Conservation (phyloP, 208 protist species). For the Acanthamoeba polyphaga region DNA sequence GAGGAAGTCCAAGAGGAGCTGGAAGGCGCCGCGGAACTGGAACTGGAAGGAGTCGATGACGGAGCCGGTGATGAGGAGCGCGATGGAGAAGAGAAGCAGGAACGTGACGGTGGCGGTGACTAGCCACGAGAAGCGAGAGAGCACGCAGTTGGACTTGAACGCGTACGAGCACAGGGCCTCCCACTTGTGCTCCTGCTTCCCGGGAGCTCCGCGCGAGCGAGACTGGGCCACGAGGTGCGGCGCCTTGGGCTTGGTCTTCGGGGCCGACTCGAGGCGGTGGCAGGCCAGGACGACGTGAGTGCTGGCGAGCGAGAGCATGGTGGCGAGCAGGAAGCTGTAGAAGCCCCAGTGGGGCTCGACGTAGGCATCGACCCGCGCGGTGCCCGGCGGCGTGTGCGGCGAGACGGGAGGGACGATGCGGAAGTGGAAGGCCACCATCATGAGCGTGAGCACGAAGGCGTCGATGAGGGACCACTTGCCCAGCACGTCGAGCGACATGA, state of each 20-base stretch:
- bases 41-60: constrained; percentile 79
- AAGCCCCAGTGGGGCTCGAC: constrained; percentile 82
- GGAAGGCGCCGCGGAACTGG: constrained; percentile 74
- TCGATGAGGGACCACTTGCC: constrained; percentile 97
- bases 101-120: not conserved
- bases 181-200: not conserved
- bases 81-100: constrained; percentile 70
- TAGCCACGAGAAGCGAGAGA: constrained; percentile 15
- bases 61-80: constrained; percentile 69
- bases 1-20: constrained; percentile 70
- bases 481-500: constrained; percentile 91
- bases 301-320: constrained; percentile 83
- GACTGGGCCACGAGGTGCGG: no score
- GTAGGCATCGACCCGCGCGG: constrained; percentile 72
- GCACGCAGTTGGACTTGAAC: not conserved
- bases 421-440: constrained; percentile 92
- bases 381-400: constrained; percentile 58
- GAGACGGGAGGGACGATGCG: constrained; percentile 13
- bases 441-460: constrained; percentile 94
- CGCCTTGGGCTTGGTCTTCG: not conserved
- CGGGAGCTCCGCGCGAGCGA: not conserved
- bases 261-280: constrained; percentile 61
- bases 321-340: constrained; percentile 83
- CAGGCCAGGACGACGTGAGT: constrained; percentile 82
- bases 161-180: constrained; percentile 19